These are phyloP conservation scores for Nitzschia sp. DNA, from an alignment of 108 stramenopile genomes.

Conservation along the genomic window DNA sequence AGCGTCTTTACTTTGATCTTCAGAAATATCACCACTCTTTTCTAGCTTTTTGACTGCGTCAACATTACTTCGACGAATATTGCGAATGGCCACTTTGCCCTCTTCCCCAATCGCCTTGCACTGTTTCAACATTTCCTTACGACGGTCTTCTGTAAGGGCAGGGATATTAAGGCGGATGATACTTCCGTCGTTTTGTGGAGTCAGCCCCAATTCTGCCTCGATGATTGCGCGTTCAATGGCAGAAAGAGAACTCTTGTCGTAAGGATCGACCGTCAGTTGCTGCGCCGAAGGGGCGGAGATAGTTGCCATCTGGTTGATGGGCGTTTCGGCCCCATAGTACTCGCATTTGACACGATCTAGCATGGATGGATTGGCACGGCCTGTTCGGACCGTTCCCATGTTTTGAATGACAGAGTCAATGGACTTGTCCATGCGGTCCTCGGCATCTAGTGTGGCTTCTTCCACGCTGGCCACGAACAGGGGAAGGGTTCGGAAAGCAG, in stretches of 20 bases:
- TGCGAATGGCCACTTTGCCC: conserved; percentile 89
- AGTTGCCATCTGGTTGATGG: conserved; percentile 91
- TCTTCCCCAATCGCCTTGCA: conserved; percentile 94
- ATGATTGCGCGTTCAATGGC: conserved; percentile 90
- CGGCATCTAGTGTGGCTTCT: conserved; percentile 55
- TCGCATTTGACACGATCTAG: conserved; percentile 90
- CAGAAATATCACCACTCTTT: conserved; percentile 80
- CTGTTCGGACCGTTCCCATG: conserved; percentile 87
- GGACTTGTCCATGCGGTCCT: conserved; percentile 89
- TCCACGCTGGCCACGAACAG: conserved; percentile 36
- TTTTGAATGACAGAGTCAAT: conserved; percentile 68
- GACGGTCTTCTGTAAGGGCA: conserved; percentile 89
- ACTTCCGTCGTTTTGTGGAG: conserved; percentile 88
- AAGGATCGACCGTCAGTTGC: conserved; percentile 84
- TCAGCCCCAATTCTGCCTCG: conserved; percentile 86
- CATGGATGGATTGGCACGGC: conserved; percentile 84
- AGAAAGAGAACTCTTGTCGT: conserved; percentile 74
- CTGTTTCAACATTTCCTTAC: conserved; percentile 94
- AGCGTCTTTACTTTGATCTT: conserved; percentile 84
- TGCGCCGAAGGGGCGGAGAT: conserved; percentile 85
- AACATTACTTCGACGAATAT: conserved; percentile 88
- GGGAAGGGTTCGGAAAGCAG: background rate
- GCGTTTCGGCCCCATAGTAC: conserved; percentile 91
- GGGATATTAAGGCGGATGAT: conserved; percentile 95
- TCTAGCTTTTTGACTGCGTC: conserved; percentile 92